Evolutionary conservation across 306 rosid genomes (phyloP).

Genomic region (Castanea sativa): DNA sequence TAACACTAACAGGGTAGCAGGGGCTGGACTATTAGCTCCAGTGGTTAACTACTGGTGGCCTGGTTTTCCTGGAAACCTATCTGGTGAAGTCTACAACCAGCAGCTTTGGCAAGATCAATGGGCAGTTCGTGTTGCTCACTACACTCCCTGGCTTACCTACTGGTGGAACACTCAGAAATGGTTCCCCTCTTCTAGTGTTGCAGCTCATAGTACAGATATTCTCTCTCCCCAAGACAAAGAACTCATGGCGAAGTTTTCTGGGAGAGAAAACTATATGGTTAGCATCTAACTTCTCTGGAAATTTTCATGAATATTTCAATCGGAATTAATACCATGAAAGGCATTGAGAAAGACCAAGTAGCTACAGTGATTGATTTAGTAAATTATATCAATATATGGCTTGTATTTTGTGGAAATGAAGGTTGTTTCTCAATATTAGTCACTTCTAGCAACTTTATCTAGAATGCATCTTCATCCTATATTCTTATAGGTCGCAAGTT

Average conservation of each 20-base stretch:
- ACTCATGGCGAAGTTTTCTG: conserved; percentile 1
- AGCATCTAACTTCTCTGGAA: not conserved
- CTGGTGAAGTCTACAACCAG: conserved; percentile 43
- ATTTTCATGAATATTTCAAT: not conserved
- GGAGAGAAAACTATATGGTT: conserved; percentile 27
- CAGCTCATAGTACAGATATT: conserved; percentile 17
- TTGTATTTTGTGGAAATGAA: not conserved
- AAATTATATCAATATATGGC: not conserved
- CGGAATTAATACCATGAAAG: not conserved
- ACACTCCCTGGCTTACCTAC: conserved; percentile 79
- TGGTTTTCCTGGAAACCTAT: conserved; percentile 67
- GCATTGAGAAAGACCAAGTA: not conserved
- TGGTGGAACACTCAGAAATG: conserved; percentile 93
- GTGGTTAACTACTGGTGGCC: conserved; percentile 82
- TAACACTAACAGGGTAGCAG: conserved; percentile 61
- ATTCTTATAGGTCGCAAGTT: not conserved
- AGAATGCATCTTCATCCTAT: not conserved
- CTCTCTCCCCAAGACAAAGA: conserved; percentile 46
- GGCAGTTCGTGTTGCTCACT: conserved; percentile 72
- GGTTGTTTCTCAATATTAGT: not conserved
- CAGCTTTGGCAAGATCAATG: conserved; percentile 56
- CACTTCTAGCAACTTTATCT: not conserved
- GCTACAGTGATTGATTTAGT: not conserved
- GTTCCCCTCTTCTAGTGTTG: conserved; percentile 50
- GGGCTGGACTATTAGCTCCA: conserved; percentile 72